A percentile compares a stretch with the other conserved stretches of the same genome.
Conservation (phyloP, 1,284 basidiomycete species). For the Cutaneotrichosporon sp. region DNA sequence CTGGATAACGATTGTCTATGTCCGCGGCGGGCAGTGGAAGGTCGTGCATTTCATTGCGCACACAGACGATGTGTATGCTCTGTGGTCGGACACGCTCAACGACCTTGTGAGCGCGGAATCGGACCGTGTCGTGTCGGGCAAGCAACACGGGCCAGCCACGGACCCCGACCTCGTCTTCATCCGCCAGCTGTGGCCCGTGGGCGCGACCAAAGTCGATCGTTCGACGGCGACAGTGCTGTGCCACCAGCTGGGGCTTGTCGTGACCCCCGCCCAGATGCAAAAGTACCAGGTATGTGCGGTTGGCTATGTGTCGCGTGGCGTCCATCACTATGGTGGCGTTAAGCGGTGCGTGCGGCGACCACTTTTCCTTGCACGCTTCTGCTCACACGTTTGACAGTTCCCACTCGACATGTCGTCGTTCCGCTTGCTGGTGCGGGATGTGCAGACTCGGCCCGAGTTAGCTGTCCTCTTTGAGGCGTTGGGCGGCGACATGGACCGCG, state of each 20-base stretch:
- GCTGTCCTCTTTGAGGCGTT: conserved; percentile 57
- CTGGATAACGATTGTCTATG: conserved; percentile 53
- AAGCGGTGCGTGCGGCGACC: background rate
- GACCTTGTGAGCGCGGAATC: conserved; percentile 42
- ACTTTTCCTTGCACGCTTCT: background rate
- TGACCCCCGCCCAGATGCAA: background rate
- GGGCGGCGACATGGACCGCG: conserved; percentile 33
- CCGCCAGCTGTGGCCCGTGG: conserved; percentile 42
- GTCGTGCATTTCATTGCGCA: conserved; percentile 82
- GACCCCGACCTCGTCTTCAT: conserved; percentile 45
- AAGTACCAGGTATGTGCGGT: conserved; percentile 6
- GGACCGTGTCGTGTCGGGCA: conserved; percentile 30
- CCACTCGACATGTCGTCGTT: conserved; percentile 76
- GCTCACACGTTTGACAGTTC: conserved; percentile 15
- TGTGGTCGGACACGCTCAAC: conserved; percentile 51
- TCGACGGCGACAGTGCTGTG: conserved; percentile 59
- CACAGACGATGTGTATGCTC: conserved; percentile 60
- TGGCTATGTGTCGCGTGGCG: too few species aligned
- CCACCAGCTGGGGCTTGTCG: conserved; percentile 50
- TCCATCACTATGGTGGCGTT: too few species aligned
- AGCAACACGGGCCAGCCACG: conserved; percentile 27
- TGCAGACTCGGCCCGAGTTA: conserved; percentile 78
- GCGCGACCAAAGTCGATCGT: conserved; percentile 28
- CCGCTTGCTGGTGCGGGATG: conserved; percentile 72
- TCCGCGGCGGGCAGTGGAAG: conserved; percentile 69